Percentiles rank a stretch among this genome's conserved stretches.
phyloP scores from a whole-genome alignment of 768 basidiomycete genomes.

The Pleurotus tuber-regium region DNA sequence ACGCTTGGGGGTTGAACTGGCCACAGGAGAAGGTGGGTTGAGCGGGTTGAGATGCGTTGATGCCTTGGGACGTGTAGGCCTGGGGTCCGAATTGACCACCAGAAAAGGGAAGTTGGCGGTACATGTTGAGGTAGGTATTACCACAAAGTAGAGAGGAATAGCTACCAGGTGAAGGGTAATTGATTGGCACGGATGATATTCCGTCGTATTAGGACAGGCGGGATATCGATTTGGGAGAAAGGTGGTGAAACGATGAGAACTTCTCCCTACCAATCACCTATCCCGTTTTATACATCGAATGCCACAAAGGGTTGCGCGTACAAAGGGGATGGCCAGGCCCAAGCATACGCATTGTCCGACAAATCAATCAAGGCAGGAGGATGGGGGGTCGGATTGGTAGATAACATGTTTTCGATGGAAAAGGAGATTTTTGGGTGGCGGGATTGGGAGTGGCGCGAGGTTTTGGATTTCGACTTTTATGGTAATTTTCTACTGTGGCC shows the following conservation, averaged over 20 bases:
- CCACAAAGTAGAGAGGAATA: no score
- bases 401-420: not conserved
- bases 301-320: not conserved
- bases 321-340: not conserved
- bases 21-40: no score
- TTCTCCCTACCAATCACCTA: not conserved
- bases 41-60: no score
- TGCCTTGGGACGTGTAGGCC: no score
- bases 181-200: not conserved
- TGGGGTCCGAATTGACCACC: no score
- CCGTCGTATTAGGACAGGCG: not conserved
- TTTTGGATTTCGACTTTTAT: not conserved
- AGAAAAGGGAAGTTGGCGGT: no score
- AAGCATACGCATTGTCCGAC: not conserved
- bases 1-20: no score
- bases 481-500: not conserved
- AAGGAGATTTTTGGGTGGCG: not conserved
- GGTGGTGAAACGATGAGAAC: not conserved
- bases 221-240: not conserved
- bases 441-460: not conserved
- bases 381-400: not conserved
- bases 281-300: not conserved
- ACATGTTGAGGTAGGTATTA: no score
- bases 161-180: not conserved
- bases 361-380: not conserved